phyloP scores from a whole-genome alignment of 2,329 filamentous ascomycete genomes.

The Apiospora sp. region DNA sequence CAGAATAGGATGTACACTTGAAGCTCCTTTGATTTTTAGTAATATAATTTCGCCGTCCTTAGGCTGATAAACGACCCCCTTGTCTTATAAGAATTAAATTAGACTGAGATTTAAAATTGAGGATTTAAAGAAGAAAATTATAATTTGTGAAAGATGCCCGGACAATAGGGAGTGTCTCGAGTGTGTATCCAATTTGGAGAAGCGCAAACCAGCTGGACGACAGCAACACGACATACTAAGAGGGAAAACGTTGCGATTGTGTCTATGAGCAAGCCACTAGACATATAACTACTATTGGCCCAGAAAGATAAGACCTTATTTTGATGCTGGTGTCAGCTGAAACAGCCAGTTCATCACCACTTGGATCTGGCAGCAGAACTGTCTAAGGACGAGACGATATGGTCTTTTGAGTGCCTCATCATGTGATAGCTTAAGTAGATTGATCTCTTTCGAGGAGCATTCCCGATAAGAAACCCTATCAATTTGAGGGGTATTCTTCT shows the following conservation, averaged over 20 bases:
- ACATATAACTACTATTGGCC: neutral
- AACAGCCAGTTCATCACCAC: neutral
- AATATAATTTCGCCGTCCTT: too few species aligned
- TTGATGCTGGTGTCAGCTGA: neutral
- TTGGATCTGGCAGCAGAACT: neutral
- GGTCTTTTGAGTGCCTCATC: neutral
- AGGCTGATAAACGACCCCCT: too few species aligned
- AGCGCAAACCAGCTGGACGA: neutral
- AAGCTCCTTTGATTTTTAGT: too few species aligned
- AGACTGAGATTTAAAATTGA: too few species aligned
- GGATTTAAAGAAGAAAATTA: too few species aligned
- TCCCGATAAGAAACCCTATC: neutral
- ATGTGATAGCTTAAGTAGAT: too few species aligned
- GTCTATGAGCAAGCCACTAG: neutral
- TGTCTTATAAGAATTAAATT: too few species aligned
- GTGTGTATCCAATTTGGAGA: too few species aligned
- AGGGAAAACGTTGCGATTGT: neutral
- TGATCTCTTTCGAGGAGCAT: neutral
- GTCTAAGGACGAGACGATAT: neutral
- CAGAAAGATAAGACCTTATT: neutral
- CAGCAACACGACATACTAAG: neutral
- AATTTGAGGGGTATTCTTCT: neutral
- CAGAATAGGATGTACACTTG: neutral
- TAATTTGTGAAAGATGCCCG: too few species aligned
- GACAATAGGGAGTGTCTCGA: too few species aligned